Conservation (phyloP, 441 rosid genomes). For the Francoa sonchifolia region DNA sequence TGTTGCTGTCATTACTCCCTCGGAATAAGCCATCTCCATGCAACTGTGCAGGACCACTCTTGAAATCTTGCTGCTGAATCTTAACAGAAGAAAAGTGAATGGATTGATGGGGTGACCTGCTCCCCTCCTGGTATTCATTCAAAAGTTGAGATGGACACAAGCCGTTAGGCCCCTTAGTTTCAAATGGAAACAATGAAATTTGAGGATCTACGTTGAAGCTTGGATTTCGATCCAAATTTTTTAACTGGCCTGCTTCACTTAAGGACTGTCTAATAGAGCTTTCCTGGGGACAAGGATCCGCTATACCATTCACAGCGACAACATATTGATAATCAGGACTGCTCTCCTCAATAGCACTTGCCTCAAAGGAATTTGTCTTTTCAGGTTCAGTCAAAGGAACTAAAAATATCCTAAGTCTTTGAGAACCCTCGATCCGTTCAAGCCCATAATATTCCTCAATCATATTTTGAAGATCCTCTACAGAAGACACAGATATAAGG, state of each 20-base stretch:
- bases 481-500: constrained; percentile 43
- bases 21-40: constrained; percentile 21
- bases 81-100: constrained; percentile 39
- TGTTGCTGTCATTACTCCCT: constrained; percentile 33
- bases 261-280: constrained; percentile 19
- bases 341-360: constrained; percentile 20
- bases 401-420: constrained; percentile 37
- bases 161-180: constrained; percentile 18
- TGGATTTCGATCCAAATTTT: constrained; percentile 21
- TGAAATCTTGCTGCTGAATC: constrained; percentile 26
- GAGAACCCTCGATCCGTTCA: constrained; percentile 33
- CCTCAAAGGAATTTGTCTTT: constrained; percentile 20
- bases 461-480: constrained; percentile 55
- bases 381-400: constrained; percentile 34
- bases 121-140: constrained; percentile 19
- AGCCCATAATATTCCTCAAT: constrained; percentile 45
- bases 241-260: constrained; percentile 27
- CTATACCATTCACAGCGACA: constrained; percentile 28
- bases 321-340: constrained; percentile 29
- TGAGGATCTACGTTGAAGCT: constrained; percentile 20
- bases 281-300: constrained; percentile 26
- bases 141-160: constrained; percentile 23
- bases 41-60: constrained; percentile 16
- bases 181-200: constrained; percentile 21
- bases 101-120: constrained; percentile 23